Evolutionary conservation across 805 yeast genomes (phyloP).

Genomic region (Kodamaea hsintzibuensis): DNA sequence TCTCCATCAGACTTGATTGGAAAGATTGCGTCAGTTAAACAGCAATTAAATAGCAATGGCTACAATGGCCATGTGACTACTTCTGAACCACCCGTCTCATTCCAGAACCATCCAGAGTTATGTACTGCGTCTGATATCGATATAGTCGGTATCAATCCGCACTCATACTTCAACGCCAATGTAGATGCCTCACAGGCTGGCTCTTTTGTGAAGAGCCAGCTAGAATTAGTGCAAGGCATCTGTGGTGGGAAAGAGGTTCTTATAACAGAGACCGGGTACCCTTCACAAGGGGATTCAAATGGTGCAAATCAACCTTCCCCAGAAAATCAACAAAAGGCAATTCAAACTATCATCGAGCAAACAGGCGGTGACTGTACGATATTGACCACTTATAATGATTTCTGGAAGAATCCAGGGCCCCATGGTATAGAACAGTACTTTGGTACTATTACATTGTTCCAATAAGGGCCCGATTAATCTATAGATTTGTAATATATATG

Average conservation of each 20-base stretch:
- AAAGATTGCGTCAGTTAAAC: slow-evolving; percentile 66
- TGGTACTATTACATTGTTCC: slow-evolving; percentile 56
- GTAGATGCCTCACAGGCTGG: slow-evolving; percentile 72
- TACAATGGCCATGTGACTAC: slow-evolving; percentile 77
- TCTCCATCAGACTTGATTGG: slow-evolving; percentile 60
- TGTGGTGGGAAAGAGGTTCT: slow-evolving; percentile 59
- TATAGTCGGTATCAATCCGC: slow-evolving; percentile 83
- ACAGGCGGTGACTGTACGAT: slow-evolving; percentile 65
- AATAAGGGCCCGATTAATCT: slow-evolving; percentile 10
- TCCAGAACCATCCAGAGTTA: slow-evolving; percentile 59
- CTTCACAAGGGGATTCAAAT: slow-evolving; percentile 67
- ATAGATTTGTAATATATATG: neutral
- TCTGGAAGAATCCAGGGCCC: slow-evolving; percentile 84
- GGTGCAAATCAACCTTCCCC: slow-evolving; percentile 73
- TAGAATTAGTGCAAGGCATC: slow-evolving; percentile 48
- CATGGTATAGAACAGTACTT: slow-evolving; percentile 87
- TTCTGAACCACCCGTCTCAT: slow-evolving; percentile 86
- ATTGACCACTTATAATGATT: slow-evolving; percentile 78
- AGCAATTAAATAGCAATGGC: slow-evolving; percentile 63
- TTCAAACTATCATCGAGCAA: slow-evolving; percentile 58
- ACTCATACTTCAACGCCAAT: slow-evolving; percentile 74
- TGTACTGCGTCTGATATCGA: slow-evolving; percentile 74
- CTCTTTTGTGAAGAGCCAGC: slow-evolving; percentile 63
- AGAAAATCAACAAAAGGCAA: slow-evolving; percentile 72
- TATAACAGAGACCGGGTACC: slow-evolving; percentile 90